Evolutionary conservation across 176 grass and related monocot species (phyloP).

Genomic region (Alopecurus myosuroides): DNA sequence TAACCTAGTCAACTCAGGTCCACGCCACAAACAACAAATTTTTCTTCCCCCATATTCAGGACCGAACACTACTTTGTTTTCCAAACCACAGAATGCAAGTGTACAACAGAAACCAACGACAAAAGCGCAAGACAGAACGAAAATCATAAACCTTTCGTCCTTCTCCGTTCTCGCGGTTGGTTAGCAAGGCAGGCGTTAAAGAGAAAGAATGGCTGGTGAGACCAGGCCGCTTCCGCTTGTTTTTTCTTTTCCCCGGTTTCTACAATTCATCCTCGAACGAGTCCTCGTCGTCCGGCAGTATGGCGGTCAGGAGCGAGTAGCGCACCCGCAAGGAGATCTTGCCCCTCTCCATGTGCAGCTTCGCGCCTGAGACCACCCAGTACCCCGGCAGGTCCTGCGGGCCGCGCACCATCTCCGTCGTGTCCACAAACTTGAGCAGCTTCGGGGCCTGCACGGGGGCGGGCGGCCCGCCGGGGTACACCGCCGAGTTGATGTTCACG

Average conservation of each 20-base stretch:
- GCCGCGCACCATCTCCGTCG: conserved; percentile 75
- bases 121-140: background rate
- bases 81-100: background rate
- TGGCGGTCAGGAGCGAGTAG: conserved; percentile 71
- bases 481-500: conserved; percentile 87
- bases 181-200: conserved; percentile 8
- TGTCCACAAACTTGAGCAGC: conserved; percentile 85
- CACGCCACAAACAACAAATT: background rate
- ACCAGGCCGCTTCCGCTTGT: background rate
- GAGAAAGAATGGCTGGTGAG: background rate
- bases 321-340: conserved; percentile 84
- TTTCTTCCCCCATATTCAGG: background rate
- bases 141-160: conserved; percentile 2
- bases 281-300: conserved; percentile 68
- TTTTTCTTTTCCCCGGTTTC: background rate
- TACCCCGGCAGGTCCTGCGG: conserved; percentile 88
- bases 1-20: conserved; percentile 2
- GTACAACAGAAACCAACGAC: background rate
- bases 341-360: conserved; percentile 77
- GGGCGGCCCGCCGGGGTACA: conserved; percentile 84
- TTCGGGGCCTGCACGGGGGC: conserved; percentile 74
- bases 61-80: background rate
- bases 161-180: background rate
- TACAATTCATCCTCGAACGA: conserved; percentile 40
- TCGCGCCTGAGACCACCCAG: conserved; percentile 92